Base-by-base conservation (phyloP, 2,329 filamentous ascomycete genomes). In the Orbilia oligospora region DNA sequence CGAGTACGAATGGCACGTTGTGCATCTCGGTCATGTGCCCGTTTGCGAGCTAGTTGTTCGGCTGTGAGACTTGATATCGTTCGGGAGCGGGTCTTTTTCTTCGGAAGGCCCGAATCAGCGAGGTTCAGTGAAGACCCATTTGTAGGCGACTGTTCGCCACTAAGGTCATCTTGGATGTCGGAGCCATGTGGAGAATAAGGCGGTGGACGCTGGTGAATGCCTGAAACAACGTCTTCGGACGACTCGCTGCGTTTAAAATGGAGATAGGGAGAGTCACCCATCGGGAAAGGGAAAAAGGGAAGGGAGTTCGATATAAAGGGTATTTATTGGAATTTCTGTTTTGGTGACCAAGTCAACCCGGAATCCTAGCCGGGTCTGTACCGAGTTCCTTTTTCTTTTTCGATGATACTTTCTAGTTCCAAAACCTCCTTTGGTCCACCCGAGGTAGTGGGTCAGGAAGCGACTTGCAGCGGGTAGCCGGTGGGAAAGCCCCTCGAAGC, bases 1-100 rank as follows among this genome's bases (percentile, higher is more conserved):
- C 93, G 89, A 85, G 95, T 92, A 49, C 93, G 88, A 76, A 97
- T 96, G 46, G 92, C 93, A 61, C 93, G 89, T 84, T 97, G 93
- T 33, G 93, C 93, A 84, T 97, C 93, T 73, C 93, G 90, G 83
- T 97, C 93, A 88, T 97, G 97, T 82, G 93, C 93, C 80, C 94
- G 89, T 87, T 97, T 97, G 84, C 94, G 92, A 33, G 92, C 93
- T 76, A 97, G 89, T 85, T 97, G 94, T 79, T 94, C 92, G 5
- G 93, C 92, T 10, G 93, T 97, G 83, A 97, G 88, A 82, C 92
- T 95, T 80, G 93, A 93, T 71, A 97, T 94, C 80, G 92, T 94
- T 81, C 93, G 90, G 76, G 91, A 86, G 18, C 75, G 68, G 46
- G 75, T 69, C 68, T 78, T 78, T 55, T 78, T 78, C 75, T 78